Conservation (phyloP, 768 basidiomycete genomes). For the Cubamyces lactineus region DNA sequence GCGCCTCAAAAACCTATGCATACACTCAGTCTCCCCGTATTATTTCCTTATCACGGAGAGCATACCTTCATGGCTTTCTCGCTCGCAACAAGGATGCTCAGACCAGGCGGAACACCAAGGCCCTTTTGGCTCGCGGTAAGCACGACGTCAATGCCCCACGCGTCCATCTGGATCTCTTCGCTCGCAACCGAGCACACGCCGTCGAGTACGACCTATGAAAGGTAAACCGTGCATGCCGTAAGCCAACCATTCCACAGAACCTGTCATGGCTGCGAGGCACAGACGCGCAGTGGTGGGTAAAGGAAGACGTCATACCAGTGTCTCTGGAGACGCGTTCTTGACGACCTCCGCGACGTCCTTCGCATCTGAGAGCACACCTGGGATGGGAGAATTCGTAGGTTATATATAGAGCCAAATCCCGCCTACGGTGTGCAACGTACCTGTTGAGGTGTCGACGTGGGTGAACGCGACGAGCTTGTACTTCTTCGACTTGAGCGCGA, state of each 20-base stretch:
- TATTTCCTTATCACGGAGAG: constrained; percentile 8
- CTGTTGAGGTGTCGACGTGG: constrained; percentile 92
- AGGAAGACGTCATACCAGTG: constrained; percentile 55
- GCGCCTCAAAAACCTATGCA: constrained; percentile 57
- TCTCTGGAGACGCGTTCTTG: constrained; percentile 77
- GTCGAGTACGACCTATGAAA: constrained; percentile 73
- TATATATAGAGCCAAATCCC: neutral
- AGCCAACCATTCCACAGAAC: neutral
- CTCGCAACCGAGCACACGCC: constrained; percentile 97
- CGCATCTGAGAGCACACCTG: constrained; percentile 85
- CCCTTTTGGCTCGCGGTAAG: constrained; percentile 90
- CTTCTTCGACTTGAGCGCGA: constrained; percentile 72
- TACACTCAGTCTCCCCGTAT: neutral
- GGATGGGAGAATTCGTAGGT: neutral
- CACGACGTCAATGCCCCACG: constrained; percentile 91
- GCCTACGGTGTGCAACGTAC: constrained; percentile 32
- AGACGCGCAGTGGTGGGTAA: neutral
- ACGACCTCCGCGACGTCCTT: constrained; percentile 76
- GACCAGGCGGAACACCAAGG: constrained; percentile 89
- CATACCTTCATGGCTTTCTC: constrained; percentile 72
- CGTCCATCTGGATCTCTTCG: constrained; percentile 94
- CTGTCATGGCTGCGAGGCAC: too few relatives aligned
- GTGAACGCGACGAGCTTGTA: constrained; percentile 94
- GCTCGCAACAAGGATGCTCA: constrained; percentile 85
- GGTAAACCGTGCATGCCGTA: neutral